Evolutionary conservation across 2,329 filamentous ascomycete species (phyloP), one percentile per base, ranked within the genome.

Genomic region (Orbilia quercus): DNA sequence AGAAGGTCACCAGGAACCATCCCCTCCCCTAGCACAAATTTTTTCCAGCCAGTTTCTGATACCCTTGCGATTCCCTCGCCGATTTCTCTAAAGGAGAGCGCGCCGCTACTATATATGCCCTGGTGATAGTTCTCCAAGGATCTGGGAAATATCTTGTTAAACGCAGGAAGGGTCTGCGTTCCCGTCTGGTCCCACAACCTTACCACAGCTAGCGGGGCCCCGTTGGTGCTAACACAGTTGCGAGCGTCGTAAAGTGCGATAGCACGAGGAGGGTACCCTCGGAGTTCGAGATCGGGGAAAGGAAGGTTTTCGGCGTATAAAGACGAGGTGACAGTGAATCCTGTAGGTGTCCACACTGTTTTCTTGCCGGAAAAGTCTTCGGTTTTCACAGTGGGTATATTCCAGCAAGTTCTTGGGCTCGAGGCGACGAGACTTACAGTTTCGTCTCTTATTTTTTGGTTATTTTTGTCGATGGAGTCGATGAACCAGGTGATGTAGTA

Each of bases 161-260:
- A 62, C 11, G 57, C 48, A 2, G 48, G 16, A 6, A 62, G 57
- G 7, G 28, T 53, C 28, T 64, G 59, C 1, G 59, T 64, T 1
- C 59, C 59, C n/a, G 59, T 64, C 16, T 64, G 47, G 14, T 45
- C 34, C 59, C 59, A 64, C 9, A 64, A 22, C 16, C 34, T 31
- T 16, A 64, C 23, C 20, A 64, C 47, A 2, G 34, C 59, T 9
- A 54, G 22, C 14, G 59, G 59, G 1, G 14, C 1, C 1, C 34
- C 59, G 7, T 1, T n/a, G 1, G 47, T 12, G 3, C 38, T 12
- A 6, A n/a, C 9, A 22, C 59, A 64, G 20, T 44, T 31, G 11
- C 23, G 34, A 6, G 18, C 18, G 7, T 53, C 38, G 25, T 23
- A 54, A 22, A 64, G 18, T 22, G 59, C 59, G 9, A 64, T 54